Conservation (phyloP, 441 rosid genomes). For the Raphanus hybrid region DNA sequence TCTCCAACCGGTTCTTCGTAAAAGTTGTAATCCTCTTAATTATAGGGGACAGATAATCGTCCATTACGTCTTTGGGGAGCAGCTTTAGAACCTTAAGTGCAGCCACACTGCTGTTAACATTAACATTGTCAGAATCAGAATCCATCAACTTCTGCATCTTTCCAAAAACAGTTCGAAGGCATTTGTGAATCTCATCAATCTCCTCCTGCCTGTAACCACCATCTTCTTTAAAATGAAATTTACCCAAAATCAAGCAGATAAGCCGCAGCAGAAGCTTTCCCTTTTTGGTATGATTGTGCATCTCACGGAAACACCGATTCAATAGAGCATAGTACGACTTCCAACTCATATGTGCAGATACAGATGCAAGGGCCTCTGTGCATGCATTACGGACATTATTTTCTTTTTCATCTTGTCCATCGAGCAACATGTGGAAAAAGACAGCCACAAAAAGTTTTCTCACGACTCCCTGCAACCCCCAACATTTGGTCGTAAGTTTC, state of each 20-base stretch:
- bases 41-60: conserved; percentile 68
- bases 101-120: conserved; percentile 73
- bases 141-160: conserved; percentile 67
- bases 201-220: conserved; percentile 48
- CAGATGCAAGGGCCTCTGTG: conserved; percentile 76
- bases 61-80: conserved; percentile 83
- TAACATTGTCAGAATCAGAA: conserved; percentile 70
- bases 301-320: conserved; percentile 77
- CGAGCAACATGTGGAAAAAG: conserved; percentile 85
- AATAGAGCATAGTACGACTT: conserved; percentile 72
- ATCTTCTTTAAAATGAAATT: conserved; percentile 66
- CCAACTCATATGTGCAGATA: conserved; percentile 82
- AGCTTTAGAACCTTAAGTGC: conserved; percentile 87
- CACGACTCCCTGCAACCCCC: conserved; percentile 66
- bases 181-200: conserved; percentile 50
- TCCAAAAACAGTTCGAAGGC: neutral
- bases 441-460: conserved; percentile 81
- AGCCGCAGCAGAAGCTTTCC: conserved; percentile 74
- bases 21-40: conserved; percentile 75
- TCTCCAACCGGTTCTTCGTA: conserved; percentile 73
- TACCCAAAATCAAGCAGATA: conserved; percentile 78
- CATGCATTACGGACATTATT: conserved; percentile 77
- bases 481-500: conserved; percentile 39
- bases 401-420: conserved; percentile 72
- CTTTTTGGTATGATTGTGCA: conserved; percentile 63